Evolutionary conservation across 2,329 filamentous ascomycete genomes (phyloP).

Genomic region (Endothia cerciana): DNA sequence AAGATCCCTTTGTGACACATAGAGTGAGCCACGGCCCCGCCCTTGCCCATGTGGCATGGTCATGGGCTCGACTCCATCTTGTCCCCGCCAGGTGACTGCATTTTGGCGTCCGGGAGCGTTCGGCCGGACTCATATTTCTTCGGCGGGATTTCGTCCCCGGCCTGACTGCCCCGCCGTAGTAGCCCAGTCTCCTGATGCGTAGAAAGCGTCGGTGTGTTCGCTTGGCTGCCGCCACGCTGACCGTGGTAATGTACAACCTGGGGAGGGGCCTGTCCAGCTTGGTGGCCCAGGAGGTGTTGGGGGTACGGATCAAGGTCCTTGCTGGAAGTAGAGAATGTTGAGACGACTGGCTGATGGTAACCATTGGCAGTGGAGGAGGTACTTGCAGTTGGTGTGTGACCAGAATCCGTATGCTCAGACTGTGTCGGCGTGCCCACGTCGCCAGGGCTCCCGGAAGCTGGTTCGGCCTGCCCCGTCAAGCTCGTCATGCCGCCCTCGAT

Average conservation of each 20-base stretch:
- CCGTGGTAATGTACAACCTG: constrained; percentile 71
- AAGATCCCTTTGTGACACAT: neutral
- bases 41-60: neutral
- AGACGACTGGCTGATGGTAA: constrained; percentile 70
- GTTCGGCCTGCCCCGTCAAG: constrained; percentile 63
- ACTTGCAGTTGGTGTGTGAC: constrained; percentile 51
- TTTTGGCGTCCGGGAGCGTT: constrained; percentile 43
- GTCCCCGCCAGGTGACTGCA: constrained; percentile 37
- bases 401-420: constrained; percentile 56
- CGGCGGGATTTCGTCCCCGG: constrained; percentile 36
- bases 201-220: constrained; percentile 64
- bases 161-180: constrained; percentile 54
- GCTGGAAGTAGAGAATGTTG: constrained; percentile 71
- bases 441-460: constrained; percentile 56
- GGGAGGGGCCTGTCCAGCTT: constrained; percentile 65
- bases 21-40: no score
- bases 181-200: constrained; percentile 54
- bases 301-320: constrained; percentile 71
- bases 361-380: constrained; percentile 54
- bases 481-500: constrained; percentile 89
- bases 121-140: constrained; percentile 48
- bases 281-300: constrained; percentile 64
- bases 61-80: constrained; percentile 31
- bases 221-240: constrained; percentile 68
- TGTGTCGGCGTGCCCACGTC: constrained; percentile 65